Conservation (phyloP, 2,329 filamentous ascomycete species). For the Chrysoporthe cubensis region DNA sequence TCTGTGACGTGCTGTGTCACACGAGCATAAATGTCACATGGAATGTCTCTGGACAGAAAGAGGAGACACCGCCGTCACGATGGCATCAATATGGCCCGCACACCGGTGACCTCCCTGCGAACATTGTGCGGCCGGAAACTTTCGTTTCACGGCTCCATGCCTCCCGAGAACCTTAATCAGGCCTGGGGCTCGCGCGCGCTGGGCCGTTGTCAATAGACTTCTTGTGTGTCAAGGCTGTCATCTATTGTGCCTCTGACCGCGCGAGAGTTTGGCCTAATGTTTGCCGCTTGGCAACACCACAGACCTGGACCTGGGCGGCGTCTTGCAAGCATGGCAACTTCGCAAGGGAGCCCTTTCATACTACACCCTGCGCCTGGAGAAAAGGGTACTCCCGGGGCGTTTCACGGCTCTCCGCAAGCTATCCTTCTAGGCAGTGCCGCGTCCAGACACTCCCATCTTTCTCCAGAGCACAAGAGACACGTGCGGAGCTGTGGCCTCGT, state of each 20-base stretch:
- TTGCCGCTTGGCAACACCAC: constrained; percentile 16
- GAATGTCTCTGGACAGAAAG: neutral
- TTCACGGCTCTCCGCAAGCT: too few relatives aligned
- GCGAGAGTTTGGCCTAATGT: constrained; percentile 24
- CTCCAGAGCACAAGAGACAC: too few relatives aligned
- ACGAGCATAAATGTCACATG: neutral
- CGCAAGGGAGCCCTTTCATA: neutral
- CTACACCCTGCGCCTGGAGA: too few relatives aligned
- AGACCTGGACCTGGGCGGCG: neutral
- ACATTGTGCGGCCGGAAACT: neutral
- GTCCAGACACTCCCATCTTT: too few relatives aligned
- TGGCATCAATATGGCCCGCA: neutral
- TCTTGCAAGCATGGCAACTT: neutral
- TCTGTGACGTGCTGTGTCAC: constrained; percentile 1
- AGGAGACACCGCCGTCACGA: neutral
- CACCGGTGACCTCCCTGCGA: too few relatives aligned
- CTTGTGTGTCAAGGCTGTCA: neutral
- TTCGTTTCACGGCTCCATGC: constrained; percentile 7
- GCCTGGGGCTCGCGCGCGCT: too few relatives aligned
- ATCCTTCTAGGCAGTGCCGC: too few relatives aligned
- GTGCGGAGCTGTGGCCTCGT: too few relatives aligned
- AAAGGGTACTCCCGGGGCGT: too few relatives aligned
- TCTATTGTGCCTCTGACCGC: constrained; percentile 13
- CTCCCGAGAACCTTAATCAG: neutral
- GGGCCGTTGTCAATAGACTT: neutral